These are phyloP conservation scores for Pseudopyrenochaeta lycopersici DNA, from an alignment of 2,329 filamentous ascomycete genomes.

Conservation along the genomic window DNA sequence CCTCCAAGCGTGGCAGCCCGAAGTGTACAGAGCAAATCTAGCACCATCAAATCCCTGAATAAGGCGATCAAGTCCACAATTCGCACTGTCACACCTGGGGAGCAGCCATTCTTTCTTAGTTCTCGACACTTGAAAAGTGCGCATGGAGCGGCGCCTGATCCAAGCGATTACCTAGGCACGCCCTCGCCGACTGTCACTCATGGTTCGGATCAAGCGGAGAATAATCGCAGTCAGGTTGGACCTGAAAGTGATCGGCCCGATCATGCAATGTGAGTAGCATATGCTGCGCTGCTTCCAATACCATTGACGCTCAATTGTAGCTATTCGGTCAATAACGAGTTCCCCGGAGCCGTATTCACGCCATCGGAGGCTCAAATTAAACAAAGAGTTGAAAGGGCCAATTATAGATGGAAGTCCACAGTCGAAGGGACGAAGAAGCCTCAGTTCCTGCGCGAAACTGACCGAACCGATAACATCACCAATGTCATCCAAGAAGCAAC, in stretches of 20 bases:
- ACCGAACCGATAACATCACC: slow-evolving; percentile 26
- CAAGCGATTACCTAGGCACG: slow-evolving; percentile 7
- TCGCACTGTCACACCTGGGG: slow-evolving; percentile 46
- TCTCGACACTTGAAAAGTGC: slow-evolving; percentile 13
- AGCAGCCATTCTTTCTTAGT: slow-evolving; percentile 15
- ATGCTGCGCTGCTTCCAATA: too few relatives aligned
- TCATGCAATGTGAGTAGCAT: neutral
- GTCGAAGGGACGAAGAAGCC: slow-evolving; percentile 46
- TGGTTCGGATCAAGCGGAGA: slow-evolving; percentile 7
- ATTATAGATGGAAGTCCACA: slow-evolving; percentile 54
- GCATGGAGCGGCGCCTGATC: slow-evolving; percentile 12
- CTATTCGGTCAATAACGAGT: too few relatives aligned
- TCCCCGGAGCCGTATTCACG: neutral
- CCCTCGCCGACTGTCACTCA: slow-evolving; percentile 11
- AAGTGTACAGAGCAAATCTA: slow-evolving; percentile 31
- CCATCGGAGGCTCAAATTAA: slow-evolving; percentile 53
- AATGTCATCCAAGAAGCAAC: slow-evolving; percentile 7
- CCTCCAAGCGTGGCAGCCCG: slow-evolving; percentile 17
- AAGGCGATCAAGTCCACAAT: slow-evolving; percentile 47
- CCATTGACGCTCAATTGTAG: too few relatives aligned
- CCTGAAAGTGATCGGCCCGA: too few relatives aligned
- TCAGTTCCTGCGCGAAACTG: slow-evolving; percentile 38
- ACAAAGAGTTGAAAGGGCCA: slow-evolving; percentile 48
- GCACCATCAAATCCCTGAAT: slow-evolving; percentile 38
- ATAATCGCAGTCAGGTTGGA: neutral